phyloP scores from a whole-genome alignment of 2,329 filamentous ascomycete species.

The Dactylellina leptospora region DNA sequence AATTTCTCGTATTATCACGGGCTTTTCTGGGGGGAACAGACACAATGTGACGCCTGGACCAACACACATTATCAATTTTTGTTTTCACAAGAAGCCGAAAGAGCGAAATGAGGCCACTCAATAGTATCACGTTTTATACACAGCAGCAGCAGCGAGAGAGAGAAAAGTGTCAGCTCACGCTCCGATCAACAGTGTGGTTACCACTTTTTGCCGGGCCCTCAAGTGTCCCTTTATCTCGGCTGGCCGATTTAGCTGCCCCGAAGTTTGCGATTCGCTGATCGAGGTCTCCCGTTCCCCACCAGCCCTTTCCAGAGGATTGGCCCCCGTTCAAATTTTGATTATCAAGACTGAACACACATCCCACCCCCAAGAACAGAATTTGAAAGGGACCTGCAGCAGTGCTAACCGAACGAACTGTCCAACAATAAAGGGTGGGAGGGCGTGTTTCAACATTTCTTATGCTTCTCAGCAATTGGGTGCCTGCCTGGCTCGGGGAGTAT shows the following conservation, averaged over 20 bases:
- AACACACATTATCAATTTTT: background rate
- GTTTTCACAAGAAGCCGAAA: background rate
- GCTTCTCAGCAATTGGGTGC: constrained; percentile 44
- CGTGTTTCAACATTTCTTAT: constrained; percentile 52
- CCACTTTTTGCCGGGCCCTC: constrained; percentile 43
- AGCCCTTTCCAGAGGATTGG: constrained; percentile 40
- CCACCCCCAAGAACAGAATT: constrained; percentile 6
- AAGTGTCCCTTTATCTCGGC: constrained; percentile 53
- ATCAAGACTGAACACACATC: constrained; percentile 40
- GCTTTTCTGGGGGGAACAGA: constrained; percentile 10
- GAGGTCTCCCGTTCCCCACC: constrained; percentile 44
- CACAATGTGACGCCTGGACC: constrained; percentile 30
- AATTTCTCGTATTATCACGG: constrained; percentile 22
- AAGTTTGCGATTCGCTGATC: constrained; percentile 53
- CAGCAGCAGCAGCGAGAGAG: background rate
- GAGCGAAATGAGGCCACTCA: constrained; percentile 51
- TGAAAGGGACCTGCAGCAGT: constrained; percentile 48
- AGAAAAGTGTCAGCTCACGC: constrained; percentile 35
- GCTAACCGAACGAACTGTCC: constrained; percentile 43
- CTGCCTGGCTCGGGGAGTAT: constrained; percentile 47
- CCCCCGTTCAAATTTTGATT: constrained; percentile 53
- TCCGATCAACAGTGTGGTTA: constrained; percentile 49
- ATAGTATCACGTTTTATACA: constrained; percentile 47
- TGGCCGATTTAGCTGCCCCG: constrained; percentile 51
- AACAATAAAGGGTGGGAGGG: constrained; percentile 46